Evolutionary conservation across 73 alveolate species (phyloP).

Genomic region (Strombidium stylifer): DNA sequence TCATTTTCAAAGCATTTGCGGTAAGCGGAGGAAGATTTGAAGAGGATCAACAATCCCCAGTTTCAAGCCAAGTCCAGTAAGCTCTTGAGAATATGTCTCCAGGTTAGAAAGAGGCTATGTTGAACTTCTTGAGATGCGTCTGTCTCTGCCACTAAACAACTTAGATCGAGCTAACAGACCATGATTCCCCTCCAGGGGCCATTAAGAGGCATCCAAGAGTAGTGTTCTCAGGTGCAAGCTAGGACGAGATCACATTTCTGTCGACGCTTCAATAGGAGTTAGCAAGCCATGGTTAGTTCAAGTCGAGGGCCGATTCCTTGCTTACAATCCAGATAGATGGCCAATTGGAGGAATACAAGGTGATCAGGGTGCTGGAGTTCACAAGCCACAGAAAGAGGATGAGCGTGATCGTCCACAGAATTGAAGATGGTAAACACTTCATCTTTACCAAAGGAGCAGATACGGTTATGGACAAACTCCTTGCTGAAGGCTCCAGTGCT

Average conservation of each 20-base stretch:
- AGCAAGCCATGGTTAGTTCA: slow-evolving; percentile 1
- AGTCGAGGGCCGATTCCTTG: not conserved
- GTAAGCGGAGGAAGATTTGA: not conserved
- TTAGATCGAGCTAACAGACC: too few species aligned
- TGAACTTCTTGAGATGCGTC: slow-evolving; percentile 30
- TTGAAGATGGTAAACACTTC: slow-evolving; percentile 3
- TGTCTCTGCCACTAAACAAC: slow-evolving; percentile 40
- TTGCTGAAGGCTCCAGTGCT: not conserved
- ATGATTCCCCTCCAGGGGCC: not conserved
- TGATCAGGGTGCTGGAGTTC: slow-evolving; percentile 73
- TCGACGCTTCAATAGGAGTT: not conserved
- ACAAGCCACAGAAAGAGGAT: slow-evolving; percentile 91
- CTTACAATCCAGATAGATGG: not conserved
- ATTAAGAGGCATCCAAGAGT: not conserved
- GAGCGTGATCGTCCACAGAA: slow-evolving; percentile 65
- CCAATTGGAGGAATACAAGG: slow-evolving; percentile 55
- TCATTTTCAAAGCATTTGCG: slow-evolving; percentile 3
- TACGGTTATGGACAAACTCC: slow-evolving; percentile 3
- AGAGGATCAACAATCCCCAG: not conserved
- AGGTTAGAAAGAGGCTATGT: not conserved
- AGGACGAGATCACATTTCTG: slow-evolving; percentile 14
- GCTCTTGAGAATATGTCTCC: not conserved
- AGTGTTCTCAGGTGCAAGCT: slow-evolving; percentile 13
- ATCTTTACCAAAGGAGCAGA: slow-evolving; percentile 29
- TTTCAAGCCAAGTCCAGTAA: not conserved